Evolutionary conservation across 2,329 filamentous ascomycete species (phyloP), one percentile per base, ranked within the genome.

Genomic region (Apiospora kogelbergensis): DNA sequence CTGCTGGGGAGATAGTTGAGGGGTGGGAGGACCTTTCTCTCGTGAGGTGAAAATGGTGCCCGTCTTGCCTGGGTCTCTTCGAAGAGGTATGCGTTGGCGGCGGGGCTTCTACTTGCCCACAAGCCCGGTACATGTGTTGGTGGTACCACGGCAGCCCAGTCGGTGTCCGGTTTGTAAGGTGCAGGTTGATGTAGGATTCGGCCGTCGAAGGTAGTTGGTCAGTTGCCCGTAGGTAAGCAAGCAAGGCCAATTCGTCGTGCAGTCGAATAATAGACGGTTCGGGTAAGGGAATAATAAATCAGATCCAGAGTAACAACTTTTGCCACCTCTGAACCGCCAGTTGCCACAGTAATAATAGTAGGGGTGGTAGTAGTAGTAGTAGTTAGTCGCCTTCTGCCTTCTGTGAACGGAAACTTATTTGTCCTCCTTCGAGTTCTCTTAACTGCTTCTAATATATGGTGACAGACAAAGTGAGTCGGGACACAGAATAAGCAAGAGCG

Each of bases 41-140:
- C 76, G 77, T 74, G 76, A 73, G 74, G 75, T 73, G 72, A 75
- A 72, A 69, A 76, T 75, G 74, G 72, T 71, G 72, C 74, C 73
- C 71, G 77, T 78, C 73, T 72, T 76, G 74, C 72, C 73, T 70
- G 73, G 68, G 72, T 74, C 71, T 71, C 69, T 70, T 76, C 70
- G 71, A 70, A 67, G 67, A 74, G 70, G 75, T 72, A 69, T 53
- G 65, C 72, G 72, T 71, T 70, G 73, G 72, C 70, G 73, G 72
- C 70, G 73, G 72, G 75, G 73, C 72, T 76, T 73, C 75, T 74
- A 76, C 71, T 76, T 71, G 74, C 74, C 69, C 69, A 74, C 73
- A 73, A 75, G 73, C 76, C 77, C 74, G 73, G 76, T 71, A 79
- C 81, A 82, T 82, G 72, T 81, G 78, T 76, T 76, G 73, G 69